A percentile compares a stretch with the other conserved stretches of the same genome.
Evolutionary conservation across 2,329 filamentous ascomycete genomes (phyloP).

Genomic region (Moelleriella libera): DNA sequence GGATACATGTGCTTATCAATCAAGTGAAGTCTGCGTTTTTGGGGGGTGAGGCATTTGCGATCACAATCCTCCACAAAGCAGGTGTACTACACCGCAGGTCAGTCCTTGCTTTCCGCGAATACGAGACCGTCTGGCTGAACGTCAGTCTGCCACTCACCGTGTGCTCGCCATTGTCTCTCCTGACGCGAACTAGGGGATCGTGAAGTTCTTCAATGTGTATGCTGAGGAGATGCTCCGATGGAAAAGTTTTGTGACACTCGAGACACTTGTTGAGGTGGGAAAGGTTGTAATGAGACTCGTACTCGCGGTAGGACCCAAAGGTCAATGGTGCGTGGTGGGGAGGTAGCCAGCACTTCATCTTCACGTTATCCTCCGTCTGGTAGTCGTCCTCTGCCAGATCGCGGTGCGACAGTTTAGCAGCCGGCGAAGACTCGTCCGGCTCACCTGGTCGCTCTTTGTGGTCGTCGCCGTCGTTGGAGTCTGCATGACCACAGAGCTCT

Average conservation of each 20-base stretch:
- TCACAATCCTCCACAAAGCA: slow-evolving; percentile 89
- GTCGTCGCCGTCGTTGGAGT: slow-evolving; percentile 11
- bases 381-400: slow-evolving; percentile 27
- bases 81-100: slow-evolving; percentile 42
- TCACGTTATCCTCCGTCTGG: slow-evolving; percentile 22
- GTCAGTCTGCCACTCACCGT: slow-evolving; percentile 43
- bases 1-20: slow-evolving; percentile 94
- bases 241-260: slow-evolving; percentile 78
- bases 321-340: slow-evolving; percentile 57
- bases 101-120: not conserved
- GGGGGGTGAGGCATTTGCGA: slow-evolving; percentile 65
- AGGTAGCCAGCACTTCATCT: slow-evolving; percentile 70
- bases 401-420: slow-evolving; percentile 45
- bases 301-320: slow-evolving; percentile 66
- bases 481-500: slow-evolving; percentile 36
- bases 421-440: slow-evolving; percentile 9
- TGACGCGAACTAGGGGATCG: slow-evolving; percentile 62
- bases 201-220: slow-evolving; percentile 88
- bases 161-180: slow-evolving; percentile 68
- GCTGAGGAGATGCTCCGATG: slow-evolving; percentile 63
- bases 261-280: slow-evolving; percentile 73
- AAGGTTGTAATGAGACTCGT: slow-evolving; percentile 75
- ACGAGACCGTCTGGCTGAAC: not conserved
- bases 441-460: slow-evolving; percentile 6
- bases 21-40: slow-evolving; percentile 76